These are phyloP conservation scores for Pythium chondricola DNA, from an alignment of 352 stramenopile species.

Conservation along the genomic window DNA sequence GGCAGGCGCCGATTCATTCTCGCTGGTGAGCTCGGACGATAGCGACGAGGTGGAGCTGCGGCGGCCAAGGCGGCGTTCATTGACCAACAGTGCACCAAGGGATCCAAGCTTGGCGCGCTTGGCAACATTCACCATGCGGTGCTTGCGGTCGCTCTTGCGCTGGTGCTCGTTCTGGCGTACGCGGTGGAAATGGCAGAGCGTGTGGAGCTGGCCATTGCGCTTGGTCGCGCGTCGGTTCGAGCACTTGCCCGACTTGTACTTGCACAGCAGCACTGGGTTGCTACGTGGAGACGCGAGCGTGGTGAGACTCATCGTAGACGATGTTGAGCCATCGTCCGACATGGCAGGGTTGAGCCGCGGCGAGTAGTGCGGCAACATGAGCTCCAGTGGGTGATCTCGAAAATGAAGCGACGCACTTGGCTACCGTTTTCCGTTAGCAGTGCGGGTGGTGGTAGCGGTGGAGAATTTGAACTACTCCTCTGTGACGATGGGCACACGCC, in stretches of 20 bases:
- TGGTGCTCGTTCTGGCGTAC: constrained; percentile 81
- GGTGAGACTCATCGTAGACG: constrained; percentile 11
- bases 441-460: too few relatives aligned
- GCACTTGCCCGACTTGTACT: constrained; percentile 87
- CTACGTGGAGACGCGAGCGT: constrained; percentile 34
- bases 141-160: constrained; percentile 85
- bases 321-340: constrained; percentile 2
- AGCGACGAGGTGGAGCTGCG: constrained; percentile 24
- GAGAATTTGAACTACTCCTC: too few relatives aligned
- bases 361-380: constrained; percentile 8
- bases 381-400: background rate
- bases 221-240: constrained; percentile 76
- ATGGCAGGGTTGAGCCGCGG: constrained; percentile 3
- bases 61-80: constrained; percentile 12
- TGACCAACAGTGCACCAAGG: constrained; percentile 40
- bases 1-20: constrained; percentile 22
- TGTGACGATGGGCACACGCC: too few relatives aligned
- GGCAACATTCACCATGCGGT: constrained; percentile 73
- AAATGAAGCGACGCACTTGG: background rate
- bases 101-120: constrained; percentile 65
- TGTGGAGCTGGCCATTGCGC: constrained; percentile 81
- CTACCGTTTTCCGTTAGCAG: background rate
- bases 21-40: constrained; percentile 27
- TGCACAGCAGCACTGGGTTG: constrained; percentile 52
- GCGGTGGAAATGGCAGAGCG: constrained; percentile 80